Conservation (phyloP, 164 flowering plant species). For the Umbellularia californica region DNA sequence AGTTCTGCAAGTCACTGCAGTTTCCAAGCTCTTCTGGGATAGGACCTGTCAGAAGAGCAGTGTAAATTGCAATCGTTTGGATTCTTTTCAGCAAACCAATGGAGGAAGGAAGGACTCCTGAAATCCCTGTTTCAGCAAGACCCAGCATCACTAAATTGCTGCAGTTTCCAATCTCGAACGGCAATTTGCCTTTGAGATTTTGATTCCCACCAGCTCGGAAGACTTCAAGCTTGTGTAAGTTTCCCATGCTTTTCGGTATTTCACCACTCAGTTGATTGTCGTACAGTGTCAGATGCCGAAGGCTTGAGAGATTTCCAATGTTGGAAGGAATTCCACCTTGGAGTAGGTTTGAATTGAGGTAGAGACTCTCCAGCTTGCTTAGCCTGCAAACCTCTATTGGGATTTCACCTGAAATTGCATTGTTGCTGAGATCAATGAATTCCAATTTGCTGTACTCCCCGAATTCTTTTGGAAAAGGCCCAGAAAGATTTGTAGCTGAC, state of each 20-base stretch:
- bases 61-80: constrained; percentile 76
- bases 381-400: constrained; percentile 68
- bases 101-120: constrained; percentile 67
- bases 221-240: constrained; percentile 43
- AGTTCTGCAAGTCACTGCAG: constrained; percentile 68
- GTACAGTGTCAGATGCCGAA: constrained; percentile 45
- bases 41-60: constrained; percentile 64
- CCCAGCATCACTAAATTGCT: constrained; percentile 59
- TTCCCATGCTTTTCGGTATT: constrained; percentile 73
- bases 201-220: constrained; percentile 86
- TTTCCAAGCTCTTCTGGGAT: constrained; percentile 88
- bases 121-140: constrained; percentile 81
- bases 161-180: constrained; percentile 84
- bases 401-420: constrained; percentile 64
- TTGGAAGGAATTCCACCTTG: constrained; percentile 59
- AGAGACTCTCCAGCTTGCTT: constrained; percentile 43
- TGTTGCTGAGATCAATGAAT: constrained; percentile 59
- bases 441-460: constrained; percentile 53
- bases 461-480: constrained; percentile 61
- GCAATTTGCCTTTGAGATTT: constrained; percentile 79
- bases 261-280: constrained; percentile 73
- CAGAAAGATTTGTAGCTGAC: constrained; percentile 65
- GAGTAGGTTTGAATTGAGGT: constrained; percentile 58
- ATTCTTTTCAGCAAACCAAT: constrained; percentile 64
- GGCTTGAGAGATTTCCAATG: constrained; percentile 65